Base-by-base conservation (phyloP, 345 rosid species). In the Mangifera indica region DNA sequence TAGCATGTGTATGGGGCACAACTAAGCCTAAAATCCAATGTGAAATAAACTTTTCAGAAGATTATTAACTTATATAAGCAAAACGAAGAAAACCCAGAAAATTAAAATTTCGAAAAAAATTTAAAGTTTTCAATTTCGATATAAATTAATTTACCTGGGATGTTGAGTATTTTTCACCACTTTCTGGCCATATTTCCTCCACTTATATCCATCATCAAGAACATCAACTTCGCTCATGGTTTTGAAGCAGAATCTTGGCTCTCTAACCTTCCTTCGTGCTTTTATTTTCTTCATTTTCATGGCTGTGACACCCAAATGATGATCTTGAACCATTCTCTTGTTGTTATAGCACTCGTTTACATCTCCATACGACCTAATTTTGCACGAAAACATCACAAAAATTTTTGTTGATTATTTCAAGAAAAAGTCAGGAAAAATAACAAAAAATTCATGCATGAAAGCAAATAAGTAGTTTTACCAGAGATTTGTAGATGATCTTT, bases 101-200 rank as follows among this genome's bases (percentile, higher is more conserved):
- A 62, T 26, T 2, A 54, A 75, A 64, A 34, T 34, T 32, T 40
- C 18, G 24, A 70, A 69, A 61, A 55, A 17, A 32, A 3, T 32
- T 32, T 32, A 32, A 46, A 46, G 0, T 9, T 48, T 48, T 48
- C 52, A 49, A 14, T 49, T 14, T 11, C 22, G 64, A 58, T 3
- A 37, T 37, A 46, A 46, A 37, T 13, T 17, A n/a, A 62, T 37
- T 61, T 61, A 94, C 99, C 99, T 95, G 81, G 99, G 99, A 82
- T 95, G 98, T 78, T 84, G 93, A 14, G 99, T 95, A 87, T 95
- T 92, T 85, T 95, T 95, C 24, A 91, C 99, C 68, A 95, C 99
- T 81, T 95, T 95, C 90, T 95, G 99, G 69, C 99, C 99, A 78
- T 95, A 95, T 81, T 95, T 95, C 64, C 99, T 84, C 99, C 99